Conservation (phyloP, 2,329 filamentous ascomycete species). For the Gremmenia infestans region DNA sequence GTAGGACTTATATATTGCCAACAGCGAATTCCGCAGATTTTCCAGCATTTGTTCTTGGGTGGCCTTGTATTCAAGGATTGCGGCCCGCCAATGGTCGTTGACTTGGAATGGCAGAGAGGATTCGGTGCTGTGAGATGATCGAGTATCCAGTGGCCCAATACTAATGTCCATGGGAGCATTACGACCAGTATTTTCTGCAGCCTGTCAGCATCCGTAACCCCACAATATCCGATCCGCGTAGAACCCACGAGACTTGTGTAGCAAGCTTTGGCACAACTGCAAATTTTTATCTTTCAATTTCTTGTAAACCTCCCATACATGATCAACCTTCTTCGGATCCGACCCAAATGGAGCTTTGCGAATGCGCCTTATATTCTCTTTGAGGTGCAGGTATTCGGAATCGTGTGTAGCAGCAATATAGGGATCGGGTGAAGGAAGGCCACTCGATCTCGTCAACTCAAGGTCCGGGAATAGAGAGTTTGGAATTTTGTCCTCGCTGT, state of each 20-base stretch:
- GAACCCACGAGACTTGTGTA: constrained; percentile 37
- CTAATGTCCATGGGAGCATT: constrained; percentile 21
- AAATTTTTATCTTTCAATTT: constrained; percentile 39
- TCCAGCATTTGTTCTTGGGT: constrained; percentile 40
- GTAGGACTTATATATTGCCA: constrained; percentile 42
- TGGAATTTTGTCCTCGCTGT: constrained; percentile 17
- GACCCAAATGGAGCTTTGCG: constrained; percentile 17
- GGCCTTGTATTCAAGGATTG: constrained; percentile 42
- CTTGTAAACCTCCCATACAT: constrained; percentile 40
- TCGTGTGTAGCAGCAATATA: constrained; percentile 23
- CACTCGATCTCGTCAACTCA: constrained; percentile 17
- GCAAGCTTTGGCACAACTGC: constrained; percentile 37
- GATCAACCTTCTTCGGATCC: constrained; percentile 35
- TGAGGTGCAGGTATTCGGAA: constrained; percentile 27
- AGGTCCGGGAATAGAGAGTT: constrained; percentile 19
- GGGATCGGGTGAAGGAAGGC: constrained; percentile 23
- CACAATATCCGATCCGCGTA: background rate
- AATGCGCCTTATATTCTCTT: constrained; percentile 24
- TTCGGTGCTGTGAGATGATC: constrained; percentile 26
- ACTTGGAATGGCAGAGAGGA: constrained; percentile 18
- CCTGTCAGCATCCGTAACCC: constrained; percentile 2
- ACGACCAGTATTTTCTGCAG: constrained; percentile 16
- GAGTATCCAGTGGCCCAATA: constrained; percentile 20
- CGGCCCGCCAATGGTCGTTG: constrained; percentile 32
- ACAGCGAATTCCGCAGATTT: constrained; percentile 38